Evolutionary conservation across 129 eudicot species (phyloP), one percentile per base, ranked within the genome.

Genomic region (Lactuca sativa): DNA sequence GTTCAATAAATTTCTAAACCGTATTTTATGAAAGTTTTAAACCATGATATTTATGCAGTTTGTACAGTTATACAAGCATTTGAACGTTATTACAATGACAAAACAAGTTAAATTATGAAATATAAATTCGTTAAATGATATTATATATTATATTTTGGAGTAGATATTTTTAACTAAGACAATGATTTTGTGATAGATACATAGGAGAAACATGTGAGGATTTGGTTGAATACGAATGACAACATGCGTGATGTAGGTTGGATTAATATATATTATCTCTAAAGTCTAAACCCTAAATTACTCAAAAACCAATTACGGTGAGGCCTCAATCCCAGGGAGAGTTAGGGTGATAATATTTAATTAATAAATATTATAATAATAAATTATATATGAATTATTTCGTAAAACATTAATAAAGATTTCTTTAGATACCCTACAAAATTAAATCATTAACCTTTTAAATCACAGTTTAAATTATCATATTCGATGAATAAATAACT

Each of bases 231-330:
- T 33, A 67, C 67, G 30, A 71, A 71, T 58, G 58, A 59, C 36
- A 71, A 30, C 67, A 59, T 71, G 59, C 59, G 31, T 71, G 67
- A 71, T 44, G 59, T 32, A 44, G 49, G 21, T 71, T 30, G 32
- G 40, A 32, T 71, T 57, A 57, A 57, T 71, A 71, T 71, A 71
- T 71, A 71, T 71, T 71, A 71, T 70, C 67, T 59, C 44, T 15
- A 59, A 68, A 59, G 59, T 59, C 44, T 15, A 71, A 68, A 59
- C 58, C 67, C 75, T 67, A 67, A 31, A 44, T 17, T n/a, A 14
- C 6, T 40, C n/a, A 43, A 58, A 43, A 69, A 17, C 66, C 66
- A 70, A 30, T 58, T 15, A 70, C 31, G 65, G 58, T 30, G 11
- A 44, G 30, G 51, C 48, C 59, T 31, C 54, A 59, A 58, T 59